Conservation (phyloP, 148 eudicot species). For the Arbutus unedo region DNA sequence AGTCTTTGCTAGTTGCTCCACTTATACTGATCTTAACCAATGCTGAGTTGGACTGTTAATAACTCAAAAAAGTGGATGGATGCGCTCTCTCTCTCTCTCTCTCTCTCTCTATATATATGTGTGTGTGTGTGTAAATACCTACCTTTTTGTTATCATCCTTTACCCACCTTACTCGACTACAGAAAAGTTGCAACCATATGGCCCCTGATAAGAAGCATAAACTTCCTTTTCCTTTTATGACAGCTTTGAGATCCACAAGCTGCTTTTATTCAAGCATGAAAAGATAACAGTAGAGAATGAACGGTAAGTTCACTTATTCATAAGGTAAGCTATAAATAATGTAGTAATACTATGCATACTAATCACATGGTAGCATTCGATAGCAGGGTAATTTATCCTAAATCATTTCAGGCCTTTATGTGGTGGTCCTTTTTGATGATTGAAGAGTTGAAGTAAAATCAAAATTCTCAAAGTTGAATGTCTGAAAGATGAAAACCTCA, state of each 20-base stretch:
- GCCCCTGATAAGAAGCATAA: background rate
- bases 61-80: background rate
- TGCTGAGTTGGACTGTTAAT: background rate
- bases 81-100: background rate
- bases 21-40: background rate
- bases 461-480: background rate
- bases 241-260: background rate
- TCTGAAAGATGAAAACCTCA: background rate
- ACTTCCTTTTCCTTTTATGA: background rate
- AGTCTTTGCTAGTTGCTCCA: background rate
- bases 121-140: too few species aligned
- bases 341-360: background rate
- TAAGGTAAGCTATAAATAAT: slow-evolving; percentile 1
- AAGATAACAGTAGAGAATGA: background rate
- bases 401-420: background rate
- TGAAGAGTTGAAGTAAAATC: background rate
- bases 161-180: background rate
- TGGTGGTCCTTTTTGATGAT: background rate
- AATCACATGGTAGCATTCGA: background rate
- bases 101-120: background rate
- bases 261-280: background rate
- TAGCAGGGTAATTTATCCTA: background rate
- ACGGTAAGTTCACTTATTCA: background rate
- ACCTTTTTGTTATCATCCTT: too few species aligned
- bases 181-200: slow-evolving; percentile 2